A percentile compares a stretch with the other conserved stretches of the same genome.
These are phyloP conservation scores for Cladosporium sp. DNA, from an alignment of 2,329 filamentous ascomycete genomes.

Conservation along the genomic window DNA sequence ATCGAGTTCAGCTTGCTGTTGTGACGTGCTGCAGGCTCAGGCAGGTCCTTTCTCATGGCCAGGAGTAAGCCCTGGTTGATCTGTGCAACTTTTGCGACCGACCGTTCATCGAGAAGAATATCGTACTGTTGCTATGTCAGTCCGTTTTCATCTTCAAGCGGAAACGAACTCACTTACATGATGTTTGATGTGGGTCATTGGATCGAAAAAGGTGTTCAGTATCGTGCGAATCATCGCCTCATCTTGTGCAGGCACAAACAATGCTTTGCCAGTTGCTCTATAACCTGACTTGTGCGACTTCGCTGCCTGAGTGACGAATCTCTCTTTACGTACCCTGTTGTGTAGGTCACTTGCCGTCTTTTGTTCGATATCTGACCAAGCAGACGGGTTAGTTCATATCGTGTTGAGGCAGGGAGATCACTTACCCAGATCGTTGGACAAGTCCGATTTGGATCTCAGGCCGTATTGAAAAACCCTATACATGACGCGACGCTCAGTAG, in stretches of 20 bases:
- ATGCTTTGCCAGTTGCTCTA: conserved; percentile 15
- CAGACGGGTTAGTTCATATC: conserved; percentile 8
- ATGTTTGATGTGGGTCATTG: conserved; percentile 13
- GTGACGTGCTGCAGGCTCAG: not conserved
- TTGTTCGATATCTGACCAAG: conserved; percentile 13
- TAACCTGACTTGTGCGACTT: conserved; percentile 17
- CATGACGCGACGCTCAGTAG: conserved; percentile 22
- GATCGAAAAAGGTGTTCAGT: conserved; percentile 24
- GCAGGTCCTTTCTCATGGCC: not conserved
- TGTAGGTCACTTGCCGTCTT: conserved; percentile 15
- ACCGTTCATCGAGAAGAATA: conserved; percentile 34
- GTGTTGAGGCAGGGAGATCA: not conserved
- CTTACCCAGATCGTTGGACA: conserved; percentile 19
- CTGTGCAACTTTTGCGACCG: conserved; percentile 20
- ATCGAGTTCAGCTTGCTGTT: too few species aligned
- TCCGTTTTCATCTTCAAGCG: not conserved
- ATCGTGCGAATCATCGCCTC: conserved; percentile 19
- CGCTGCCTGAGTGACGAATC: conserved; percentile 17
- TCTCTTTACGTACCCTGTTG: conserved; percentile 16
- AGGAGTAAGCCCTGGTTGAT: conserved; percentile 1
- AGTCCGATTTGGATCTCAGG: conserved; percentile 14
- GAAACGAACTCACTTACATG: not conserved
- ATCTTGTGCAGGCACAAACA: conserved; percentile 17
- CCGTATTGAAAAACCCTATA: conserved; percentile 18
- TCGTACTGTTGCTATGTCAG: conserved; percentile 32